Conservation (phyloP, 176 grass and related monocot genomes). For the Rhynchospora breviuscula region DNA sequence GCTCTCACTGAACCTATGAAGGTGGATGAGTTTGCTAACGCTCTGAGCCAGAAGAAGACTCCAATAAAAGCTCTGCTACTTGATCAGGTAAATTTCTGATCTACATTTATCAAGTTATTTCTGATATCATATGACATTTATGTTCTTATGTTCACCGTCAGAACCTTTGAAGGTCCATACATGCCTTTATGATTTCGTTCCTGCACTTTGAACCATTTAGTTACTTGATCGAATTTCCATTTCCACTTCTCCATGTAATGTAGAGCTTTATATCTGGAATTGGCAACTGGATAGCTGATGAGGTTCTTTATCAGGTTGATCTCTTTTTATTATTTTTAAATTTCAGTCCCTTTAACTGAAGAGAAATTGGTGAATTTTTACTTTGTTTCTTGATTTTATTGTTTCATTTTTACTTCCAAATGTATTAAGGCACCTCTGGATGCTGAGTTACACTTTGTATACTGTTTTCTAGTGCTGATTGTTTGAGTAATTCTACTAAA, state of each 20-base stretch:
- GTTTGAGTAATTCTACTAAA: neutral
- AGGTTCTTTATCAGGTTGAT: constrained; percentile 80
- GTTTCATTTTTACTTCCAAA: neutral
- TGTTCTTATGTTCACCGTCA: neutral
- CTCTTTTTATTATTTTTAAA: neutral
- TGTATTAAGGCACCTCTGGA: neutral
- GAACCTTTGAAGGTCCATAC: neutral
- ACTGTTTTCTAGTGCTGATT: neutral
- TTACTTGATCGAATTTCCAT: neutral
- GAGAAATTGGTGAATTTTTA: neutral
- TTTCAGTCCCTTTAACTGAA: neutral
- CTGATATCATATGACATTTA: neutral
- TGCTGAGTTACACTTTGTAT: neutral
- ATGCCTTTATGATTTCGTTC: neutral
- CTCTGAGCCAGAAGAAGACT: constrained; percentile 39
- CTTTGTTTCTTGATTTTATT: neutral
- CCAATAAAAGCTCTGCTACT: constrained; percentile 64
- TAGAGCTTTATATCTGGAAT: constrained; percentile 82
- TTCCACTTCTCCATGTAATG: neutral
- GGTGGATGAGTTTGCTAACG: constrained; percentile 41
- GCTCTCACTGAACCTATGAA: constrained; percentile 49
- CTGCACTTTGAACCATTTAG: neutral
- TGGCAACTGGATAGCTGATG: constrained; percentile 77
- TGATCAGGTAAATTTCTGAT: constrained; percentile 51
- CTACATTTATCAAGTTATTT: neutral